Evolutionary conservation across 2,329 filamentous ascomycete genomes (phyloP).

Genomic region (Chaetomiaceae sp.): DNA sequence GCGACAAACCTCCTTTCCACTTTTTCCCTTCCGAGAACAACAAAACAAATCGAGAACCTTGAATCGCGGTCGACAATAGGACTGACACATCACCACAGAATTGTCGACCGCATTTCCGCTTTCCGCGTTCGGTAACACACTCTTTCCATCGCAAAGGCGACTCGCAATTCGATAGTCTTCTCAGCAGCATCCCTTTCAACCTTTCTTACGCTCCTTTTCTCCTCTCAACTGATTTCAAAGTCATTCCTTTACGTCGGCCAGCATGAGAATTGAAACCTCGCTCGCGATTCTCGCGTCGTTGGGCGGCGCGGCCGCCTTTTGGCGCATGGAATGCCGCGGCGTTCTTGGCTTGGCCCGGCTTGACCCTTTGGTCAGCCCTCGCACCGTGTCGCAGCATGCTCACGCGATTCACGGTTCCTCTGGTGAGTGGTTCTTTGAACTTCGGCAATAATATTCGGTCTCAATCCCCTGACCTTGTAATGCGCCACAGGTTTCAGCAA

Average conservation of each 20-base stretch:
- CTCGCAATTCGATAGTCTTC: neutral
- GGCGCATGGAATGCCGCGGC: constrained; percentile 80
- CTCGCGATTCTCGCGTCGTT: constrained; percentile 31
- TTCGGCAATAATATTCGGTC: neutral
- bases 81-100: constrained; percentile 1
- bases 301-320: constrained; percentile 62
- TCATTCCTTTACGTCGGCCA: constrained; percentile 13
- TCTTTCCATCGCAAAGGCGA: neutral
- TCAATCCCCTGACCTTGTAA: neutral
- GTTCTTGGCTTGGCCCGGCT: constrained; percentile 63
- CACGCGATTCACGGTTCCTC: constrained; percentile 71
- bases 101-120: neutral
- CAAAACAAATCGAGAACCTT: neutral
- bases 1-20: neutral
- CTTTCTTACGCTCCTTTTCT: constrained; percentile 1
- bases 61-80: neutral
- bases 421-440: constrained; percentile 48
- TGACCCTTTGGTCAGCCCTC: constrained; percentile 67
- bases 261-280: constrained; percentile 18
- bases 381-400: constrained; percentile 54
- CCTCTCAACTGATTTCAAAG: neutral
- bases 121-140: neutral
- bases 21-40: neutral
- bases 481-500: constrained; percentile 54
- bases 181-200: constrained; percentile 1